Base-by-base conservation (phyloP, 2,329 filamentous ascomycete genomes). In the Fusarium agapanthi region DNA sequence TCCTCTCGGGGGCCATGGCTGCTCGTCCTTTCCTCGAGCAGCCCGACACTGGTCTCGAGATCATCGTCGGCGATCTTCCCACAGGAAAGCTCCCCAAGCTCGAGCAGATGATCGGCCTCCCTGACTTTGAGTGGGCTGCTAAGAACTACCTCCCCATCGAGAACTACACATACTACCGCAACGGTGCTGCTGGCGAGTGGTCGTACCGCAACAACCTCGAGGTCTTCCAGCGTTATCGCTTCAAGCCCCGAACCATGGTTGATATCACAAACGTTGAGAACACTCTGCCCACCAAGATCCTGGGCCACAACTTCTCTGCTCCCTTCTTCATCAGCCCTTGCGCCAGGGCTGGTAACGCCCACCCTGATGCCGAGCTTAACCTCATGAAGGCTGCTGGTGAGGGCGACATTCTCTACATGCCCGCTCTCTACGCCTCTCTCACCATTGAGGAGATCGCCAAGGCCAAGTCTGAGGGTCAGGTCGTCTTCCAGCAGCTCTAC, bases 161-260 rank as follows among this genome's bases (percentile, higher is more conserved):
- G 28, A 83, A 86, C 74, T 89, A 86, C 79, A 87, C 86, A n/a
- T 89, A 88, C 79, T 89, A 89, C 79, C 85, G 86, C 65, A 88
- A 87, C 71, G 87, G 86, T 26, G 87, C 86, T 8, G 86, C 83
- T 7, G 87, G 86, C 66, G 87, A 89, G 79, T 89, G 84, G 84
- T 84, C 83, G 3, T 88, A 88, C 79, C 83, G 87, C 54, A 88
- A 88, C 78, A 89, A 89, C 79, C 82, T 89, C 11, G 88, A 89
- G 78, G 82, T 85, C 34, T 89, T 83, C 78, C 80, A 82, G 67
- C 83, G 86, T 20, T 87, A 86, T 74, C 80, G 80, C 54, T 80
- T 88, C 45, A 82, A 84, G 55, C 86, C 87, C 14, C 82, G 86
- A 57, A 81, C 84, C 30, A 80, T 89, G 79, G 79, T 83, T n/a